Conservation (phyloP, 306 rosid species). For the Coriaria nepalensis region DNA sequence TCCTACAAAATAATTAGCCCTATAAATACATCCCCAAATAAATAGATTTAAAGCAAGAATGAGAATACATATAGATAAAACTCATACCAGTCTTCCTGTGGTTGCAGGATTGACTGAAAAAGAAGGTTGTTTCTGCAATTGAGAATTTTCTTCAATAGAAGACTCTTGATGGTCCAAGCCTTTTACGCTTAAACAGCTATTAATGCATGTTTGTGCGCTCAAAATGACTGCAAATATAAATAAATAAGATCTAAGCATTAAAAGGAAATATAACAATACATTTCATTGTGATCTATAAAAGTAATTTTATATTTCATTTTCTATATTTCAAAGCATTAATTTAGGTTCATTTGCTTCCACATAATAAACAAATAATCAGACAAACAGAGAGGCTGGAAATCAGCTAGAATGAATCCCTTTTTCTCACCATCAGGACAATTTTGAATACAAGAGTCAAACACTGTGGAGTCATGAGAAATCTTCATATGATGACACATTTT, state of each 20-base stretch:
- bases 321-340: background rate
- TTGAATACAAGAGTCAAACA: constrained; percentile 32
- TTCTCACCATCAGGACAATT: constrained; percentile 50
- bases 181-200: constrained; percentile 30
- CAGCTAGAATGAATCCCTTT: constrained; percentile 8
- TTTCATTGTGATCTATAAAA: background rate
- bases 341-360: background rate
- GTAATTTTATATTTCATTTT: background rate
- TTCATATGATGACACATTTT: constrained; percentile 38
- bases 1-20: constrained; percentile 37
- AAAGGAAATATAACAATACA: background rate
- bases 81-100: constrained; percentile 35
- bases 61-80: background rate
- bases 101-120: constrained; percentile 31
- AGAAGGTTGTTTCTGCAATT: constrained; percentile 24
- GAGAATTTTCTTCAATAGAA: constrained; percentile 28
- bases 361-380: background rate
- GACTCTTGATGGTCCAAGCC: constrained; percentile 26
- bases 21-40: constrained; percentile 3
- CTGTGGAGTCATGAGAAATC: constrained; percentile 37
- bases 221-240: constrained; percentile 33
- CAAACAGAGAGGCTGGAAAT: constrained; percentile 1
- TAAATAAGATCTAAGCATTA: constrained; percentile 16
- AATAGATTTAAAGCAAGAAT: too few species aligned
- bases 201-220: constrained; percentile 23